phyloP scores from a whole-genome alignment of 2,329 filamentous ascomycete genomes.

The Pseudohalonectria lignicola region DNA sequence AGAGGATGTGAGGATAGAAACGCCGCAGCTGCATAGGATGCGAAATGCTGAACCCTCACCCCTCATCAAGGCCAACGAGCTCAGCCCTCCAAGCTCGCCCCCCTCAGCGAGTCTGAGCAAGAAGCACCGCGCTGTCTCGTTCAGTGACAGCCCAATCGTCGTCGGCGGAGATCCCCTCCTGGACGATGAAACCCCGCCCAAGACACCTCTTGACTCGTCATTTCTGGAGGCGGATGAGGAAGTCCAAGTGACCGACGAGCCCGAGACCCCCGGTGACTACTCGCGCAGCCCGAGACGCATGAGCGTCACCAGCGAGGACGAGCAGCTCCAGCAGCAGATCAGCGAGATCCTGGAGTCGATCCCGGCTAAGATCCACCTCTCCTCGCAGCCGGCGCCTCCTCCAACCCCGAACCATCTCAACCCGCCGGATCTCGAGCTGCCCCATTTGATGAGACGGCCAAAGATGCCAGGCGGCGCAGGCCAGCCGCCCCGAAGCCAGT shows the following conservation, averaged over 20 bases:
- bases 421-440: slow-evolving; percentile 44
- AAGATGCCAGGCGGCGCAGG: background rate
- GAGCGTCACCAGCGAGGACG: slow-evolving; percentile 36
- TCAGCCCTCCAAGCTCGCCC: slow-evolving; percentile 39
- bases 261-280: slow-evolving; percentile 1
- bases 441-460: slow-evolving; percentile 20
- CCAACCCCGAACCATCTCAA: slow-evolving; percentile 36
- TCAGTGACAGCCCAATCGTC: slow-evolving; percentile 34
- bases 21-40: slow-evolving; percentile 26
- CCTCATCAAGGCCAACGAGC: slow-evolving; percentile 21
- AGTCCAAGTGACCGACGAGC: slow-evolving; percentile 20
- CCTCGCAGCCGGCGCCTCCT: slow-evolving; percentile 37
- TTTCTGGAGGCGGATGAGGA: slow-evolving; percentile 31
- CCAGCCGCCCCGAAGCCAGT: no score
- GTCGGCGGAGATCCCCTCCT: slow-evolving; percentile 27
- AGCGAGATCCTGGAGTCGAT: slow-evolving; percentile 67
- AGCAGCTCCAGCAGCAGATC: slow-evolving; percentile 70
- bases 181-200: slow-evolving; percentile 28
- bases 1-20: slow-evolving; percentile 12
- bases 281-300: slow-evolving; percentile 19
- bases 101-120: slow-evolving; percentile 11
- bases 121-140: slow-evolving; percentile 19
- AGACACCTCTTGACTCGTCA: slow-evolving; percentile 30
- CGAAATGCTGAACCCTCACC: slow-evolving; percentile 15
- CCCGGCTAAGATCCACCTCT: slow-evolving; percentile 68